Percentiles rank a stretch among this genome's conserved stretches.
Conservation (phyloP, 352 stramenopile genomes). For the Pythium diclinum region DNA sequence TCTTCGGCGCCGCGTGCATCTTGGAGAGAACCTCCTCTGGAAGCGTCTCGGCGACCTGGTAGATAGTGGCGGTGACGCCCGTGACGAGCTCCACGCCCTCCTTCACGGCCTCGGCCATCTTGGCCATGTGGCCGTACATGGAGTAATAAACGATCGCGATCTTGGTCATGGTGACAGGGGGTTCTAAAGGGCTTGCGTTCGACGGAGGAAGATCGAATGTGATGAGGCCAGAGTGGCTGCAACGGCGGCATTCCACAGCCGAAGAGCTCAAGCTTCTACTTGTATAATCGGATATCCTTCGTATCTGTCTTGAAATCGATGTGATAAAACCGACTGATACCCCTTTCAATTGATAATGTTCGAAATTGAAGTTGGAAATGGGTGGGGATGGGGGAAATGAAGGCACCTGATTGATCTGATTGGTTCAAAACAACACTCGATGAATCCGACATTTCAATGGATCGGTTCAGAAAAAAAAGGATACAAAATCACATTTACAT, state of each 20-base stretch:
- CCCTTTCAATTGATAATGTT: background rate
- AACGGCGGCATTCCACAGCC: background rate
- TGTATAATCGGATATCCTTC: background rate
- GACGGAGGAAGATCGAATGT: conserved; percentile 13
- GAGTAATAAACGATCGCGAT: conserved; percentile 87
- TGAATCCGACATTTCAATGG: background rate
- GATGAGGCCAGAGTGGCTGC: background rate
- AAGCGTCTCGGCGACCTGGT: conserved; percentile 81
- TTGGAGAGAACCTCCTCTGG: conserved; percentile 73
- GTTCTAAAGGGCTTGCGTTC: background rate
- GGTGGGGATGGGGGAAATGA: background rate
- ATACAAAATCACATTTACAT: too few relatives aligned
- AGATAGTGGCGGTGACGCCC: conserved; percentile 61
- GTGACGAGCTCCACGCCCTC: conserved; percentile 63
- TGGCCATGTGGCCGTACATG: conserved; percentile 82
- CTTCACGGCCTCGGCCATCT: conserved; percentile 74
- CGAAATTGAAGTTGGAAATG: background rate
- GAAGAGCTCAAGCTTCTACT: background rate
- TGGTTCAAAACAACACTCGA: background rate
- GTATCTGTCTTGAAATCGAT: background rate
- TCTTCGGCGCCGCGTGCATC: conserved; percentile 82
- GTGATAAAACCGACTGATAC: background rate
- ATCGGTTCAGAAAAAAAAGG: background rate
- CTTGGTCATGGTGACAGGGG: conserved; percentile 42
- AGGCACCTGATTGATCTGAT: background rate